Conservation (phyloP, 2,329 filamentous ascomycete genomes). For the Pseudogymnoascus sp. region DNA sequence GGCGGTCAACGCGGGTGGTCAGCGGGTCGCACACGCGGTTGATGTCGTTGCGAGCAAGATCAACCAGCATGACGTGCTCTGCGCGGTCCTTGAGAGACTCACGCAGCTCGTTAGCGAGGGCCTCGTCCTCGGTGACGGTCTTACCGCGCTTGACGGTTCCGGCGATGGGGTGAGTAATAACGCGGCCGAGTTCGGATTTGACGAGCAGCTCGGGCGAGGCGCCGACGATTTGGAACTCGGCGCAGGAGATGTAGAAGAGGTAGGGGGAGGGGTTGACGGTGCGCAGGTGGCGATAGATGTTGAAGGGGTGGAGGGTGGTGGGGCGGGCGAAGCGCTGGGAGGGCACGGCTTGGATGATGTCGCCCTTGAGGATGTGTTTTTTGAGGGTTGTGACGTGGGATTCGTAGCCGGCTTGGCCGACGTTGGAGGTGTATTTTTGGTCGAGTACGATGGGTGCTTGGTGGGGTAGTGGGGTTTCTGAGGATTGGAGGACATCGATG, state of each 20-base stretch:
- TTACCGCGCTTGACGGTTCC: slow-evolving; percentile 86
- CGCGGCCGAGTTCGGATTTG: slow-evolving; percentile 75
- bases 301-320: slow-evolving; percentile 90
- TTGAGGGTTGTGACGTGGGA: slow-evolving; percentile 79
- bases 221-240: slow-evolving; percentile 88
- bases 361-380: slow-evolving; percentile 80
- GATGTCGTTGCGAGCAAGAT: slow-evolving; percentile 91
- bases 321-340: slow-evolving; percentile 88
- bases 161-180: slow-evolving; percentile 95
- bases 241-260: slow-evolving; percentile 90
- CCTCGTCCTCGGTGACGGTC: slow-evolving; percentile 72
- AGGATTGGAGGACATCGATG: slow-evolving; percentile 62
- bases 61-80: slow-evolving; percentile 96
- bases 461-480: slow-evolving; percentile 67
- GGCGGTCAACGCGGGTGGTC: slow-evolving; percentile 80
- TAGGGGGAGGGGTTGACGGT: slow-evolving; percentile 98
- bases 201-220: slow-evolving; percentile 92
- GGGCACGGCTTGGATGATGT: slow-evolving; percentile 96
- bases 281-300: slow-evolving; percentile 90
- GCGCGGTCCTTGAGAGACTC: slow-evolving; percentile 83
- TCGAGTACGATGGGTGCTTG: slow-evolving; percentile 66
- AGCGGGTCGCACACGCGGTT: slow-evolving; percentile 90
- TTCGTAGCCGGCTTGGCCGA: slow-evolving; percentile 83
- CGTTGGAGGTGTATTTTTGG: slow-evolving; percentile 83
- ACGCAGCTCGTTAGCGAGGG: slow-evolving; percentile 67